Base-by-base conservation (phyloP, 148 eudicot genomes). In the Salicornia ramosissima region DNA sequence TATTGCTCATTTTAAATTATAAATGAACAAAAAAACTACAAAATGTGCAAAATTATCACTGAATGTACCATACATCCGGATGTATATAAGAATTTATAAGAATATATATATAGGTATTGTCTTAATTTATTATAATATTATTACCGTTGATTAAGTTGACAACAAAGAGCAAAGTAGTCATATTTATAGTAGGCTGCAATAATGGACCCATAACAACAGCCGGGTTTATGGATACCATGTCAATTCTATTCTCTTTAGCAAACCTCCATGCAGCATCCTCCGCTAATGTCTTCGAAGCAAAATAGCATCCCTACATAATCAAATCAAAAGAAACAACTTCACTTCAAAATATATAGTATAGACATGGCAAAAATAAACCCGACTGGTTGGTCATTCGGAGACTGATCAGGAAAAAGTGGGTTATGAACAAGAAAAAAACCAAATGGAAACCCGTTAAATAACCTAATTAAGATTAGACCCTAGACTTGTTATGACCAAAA, bases 251-350 rank as follows among this genome's bases (percentile, higher is more conserved):
- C 71, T 84, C 85, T 53, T 65, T 69, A 7, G 76, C 74, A 49
- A 68, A 77, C 18, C 75, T 65, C 87, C 87, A 84, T n/a, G 87
- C 87, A 15, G 80, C 75, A 21, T 70, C 74, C 67, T 84, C 87
- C 4, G 87, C 83, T 55, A 84, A 67, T 1, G 76, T 84, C 63
- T 84, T 84, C 9, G 87, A 81, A n/a, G 76, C 75, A 5, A 16
- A 1, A 64, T 83, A 81, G 76, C 82, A 67, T 2, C 46, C 64
- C 86, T 83, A 62, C 36, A 21, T 14, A 57, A 19, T 8, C 45
- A 42, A 1, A 46, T 4, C 4, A 19, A 19, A 26, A 18, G 21
- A 34, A 9, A 57, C 21, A 28, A 0, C 19, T 29, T 19, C 6
- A 57, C 9, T 39, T 39, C n/a, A n/a, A n/a, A n/a, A n/a, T n/a